Evolutionary conservation across 2,329 filamentous ascomycete species (phyloP).

Genomic region (Penicillium concentricum): DNA sequence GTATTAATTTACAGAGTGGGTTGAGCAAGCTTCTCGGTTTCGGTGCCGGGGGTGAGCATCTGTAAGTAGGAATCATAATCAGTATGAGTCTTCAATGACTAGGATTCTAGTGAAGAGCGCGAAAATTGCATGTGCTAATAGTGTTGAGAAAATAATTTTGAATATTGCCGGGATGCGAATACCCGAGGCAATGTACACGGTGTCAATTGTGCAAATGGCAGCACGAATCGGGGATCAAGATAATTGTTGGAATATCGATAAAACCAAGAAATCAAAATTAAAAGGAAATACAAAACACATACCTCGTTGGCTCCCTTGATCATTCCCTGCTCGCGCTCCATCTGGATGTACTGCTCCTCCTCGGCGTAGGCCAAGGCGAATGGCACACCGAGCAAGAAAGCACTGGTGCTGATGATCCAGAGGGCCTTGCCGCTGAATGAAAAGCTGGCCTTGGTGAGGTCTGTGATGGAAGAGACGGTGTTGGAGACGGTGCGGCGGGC

Average conservation of each 20-base stretch:
- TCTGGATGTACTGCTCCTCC: constrained; percentile 94
- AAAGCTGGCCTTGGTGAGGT: constrained; percentile 47
- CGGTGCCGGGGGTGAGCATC: constrained; percentile 45
- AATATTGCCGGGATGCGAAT: background rate
- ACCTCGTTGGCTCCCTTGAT: constrained; percentile 85
- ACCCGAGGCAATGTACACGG: constrained; percentile 4
- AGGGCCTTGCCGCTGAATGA: constrained; percentile 78
- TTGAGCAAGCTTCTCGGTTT: constrained; percentile 31
- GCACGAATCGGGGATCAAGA: background rate
- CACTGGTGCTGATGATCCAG: constrained; percentile 88
- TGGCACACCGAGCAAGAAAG: constrained; percentile 85
- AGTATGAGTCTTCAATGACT: constrained; percentile 3
- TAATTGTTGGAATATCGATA: background rate
- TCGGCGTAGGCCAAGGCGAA: constrained; percentile 91
- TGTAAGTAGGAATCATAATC: constrained; percentile 16
- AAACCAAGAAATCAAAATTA: background rate
- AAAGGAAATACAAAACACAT: constrained; percentile 27
- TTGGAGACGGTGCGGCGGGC: constrained; percentile 67
- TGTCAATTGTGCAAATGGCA: background rate
- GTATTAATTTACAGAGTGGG: constrained; percentile 39
- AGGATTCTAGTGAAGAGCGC: background rate
- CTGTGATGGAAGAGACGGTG: constrained; percentile 50
- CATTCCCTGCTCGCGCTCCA: constrained; percentile 97
- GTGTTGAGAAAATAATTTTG: background rate
- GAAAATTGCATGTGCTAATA: background rate